A percentile compares a stretch with the other conserved stretches of the same genome.
Conservation (phyloP, 805 yeast genomes). For the Candida sakaeoensis region DNA sequence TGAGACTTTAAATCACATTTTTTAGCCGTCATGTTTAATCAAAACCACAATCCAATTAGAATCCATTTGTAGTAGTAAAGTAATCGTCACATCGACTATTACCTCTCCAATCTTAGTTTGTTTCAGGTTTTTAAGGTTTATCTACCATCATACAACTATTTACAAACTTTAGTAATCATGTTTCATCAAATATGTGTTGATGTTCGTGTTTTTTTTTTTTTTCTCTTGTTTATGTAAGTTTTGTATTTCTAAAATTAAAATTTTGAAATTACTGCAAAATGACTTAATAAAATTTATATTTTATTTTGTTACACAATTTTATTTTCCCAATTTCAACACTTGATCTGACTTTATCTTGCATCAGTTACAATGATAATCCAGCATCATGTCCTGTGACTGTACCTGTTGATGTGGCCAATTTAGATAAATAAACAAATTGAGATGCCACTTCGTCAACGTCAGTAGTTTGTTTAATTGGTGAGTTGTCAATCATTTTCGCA, state of each 20-base stretch:
- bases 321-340: too few relatives aligned
- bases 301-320: neutral
- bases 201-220: neutral
- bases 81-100: too few relatives aligned
- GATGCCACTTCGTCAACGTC: slow-evolving; percentile 25
- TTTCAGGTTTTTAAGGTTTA: too few relatives aligned
- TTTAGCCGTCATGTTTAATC: neutral
- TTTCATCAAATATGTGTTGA: neutral
- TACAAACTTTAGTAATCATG: neutral
- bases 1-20: too few relatives aligned
- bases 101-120: too few relatives aligned
- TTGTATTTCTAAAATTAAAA: neutral
- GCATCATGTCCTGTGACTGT: slow-evolving; percentile 22
- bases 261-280: neutral
- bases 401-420: slow-evolving; percentile 21
- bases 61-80: too few relatives aligned
- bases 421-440: slow-evolving; percentile 18
- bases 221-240: neutral
- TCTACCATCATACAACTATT: too few relatives aligned
- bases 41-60: too few relatives aligned
- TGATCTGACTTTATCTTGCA: too few relatives aligned
- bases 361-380: slow-evolving; percentile 16
- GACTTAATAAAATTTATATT: neutral
- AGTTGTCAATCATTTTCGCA: slow-evolving; percentile 11
- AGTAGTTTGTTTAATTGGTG: slow-evolving; percentile 18